phyloP scores from a whole-genome alignment of 306 rosid species.

The Lablab purpureus region DNA sequence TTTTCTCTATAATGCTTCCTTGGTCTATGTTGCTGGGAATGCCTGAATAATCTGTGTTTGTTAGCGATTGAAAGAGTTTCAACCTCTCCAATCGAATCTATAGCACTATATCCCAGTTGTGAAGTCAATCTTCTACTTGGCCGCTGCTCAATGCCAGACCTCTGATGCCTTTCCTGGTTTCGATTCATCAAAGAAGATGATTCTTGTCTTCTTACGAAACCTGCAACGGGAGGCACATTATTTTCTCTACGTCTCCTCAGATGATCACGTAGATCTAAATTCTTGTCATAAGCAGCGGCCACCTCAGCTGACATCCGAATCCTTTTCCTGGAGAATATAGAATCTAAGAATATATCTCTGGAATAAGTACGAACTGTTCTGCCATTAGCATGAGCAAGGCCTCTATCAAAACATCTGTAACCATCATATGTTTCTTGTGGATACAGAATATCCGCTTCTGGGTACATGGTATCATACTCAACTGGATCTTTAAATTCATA shows the following conservation, averaged over 20 bases:
- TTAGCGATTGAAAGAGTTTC: conserved; percentile 50
- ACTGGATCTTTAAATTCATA: conserved; percentile 55
- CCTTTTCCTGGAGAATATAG: conserved; percentile 64
- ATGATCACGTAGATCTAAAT: conserved; percentile 70
- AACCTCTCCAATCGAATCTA: conserved; percentile 47
- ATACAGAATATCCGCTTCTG: conserved; percentile 56
- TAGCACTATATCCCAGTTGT: conserved; percentile 50
- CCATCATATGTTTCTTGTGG: conserved; percentile 53
- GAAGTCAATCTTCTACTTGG: conserved; percentile 62
- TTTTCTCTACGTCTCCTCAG: conserved; percentile 66
- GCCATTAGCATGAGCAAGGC: conserved; percentile 46
- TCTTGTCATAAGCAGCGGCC: conserved; percentile 48
- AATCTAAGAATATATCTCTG: conserved; percentile 56
- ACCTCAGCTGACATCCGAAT: conserved; percentile 54
- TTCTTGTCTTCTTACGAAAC: conserved; percentile 57
- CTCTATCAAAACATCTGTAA: conserved; percentile 52
- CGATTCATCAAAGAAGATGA: conserved; percentile 52
- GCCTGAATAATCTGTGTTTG: conserved; percentile 51
- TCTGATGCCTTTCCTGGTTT: conserved; percentile 44
- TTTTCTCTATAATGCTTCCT: conserved; percentile 57
- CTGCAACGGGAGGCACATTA: conserved; percentile 45
- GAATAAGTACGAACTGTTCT: conserved; percentile 46
- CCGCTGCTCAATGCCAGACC: conserved; percentile 44
- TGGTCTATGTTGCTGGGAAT: conserved; percentile 56
- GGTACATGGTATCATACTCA: conserved; percentile 56